These are phyloP conservation scores for Picea sitchensis DNA, from an alignment of 75 land plant genomes.

Conservation along the genomic window DNA sequence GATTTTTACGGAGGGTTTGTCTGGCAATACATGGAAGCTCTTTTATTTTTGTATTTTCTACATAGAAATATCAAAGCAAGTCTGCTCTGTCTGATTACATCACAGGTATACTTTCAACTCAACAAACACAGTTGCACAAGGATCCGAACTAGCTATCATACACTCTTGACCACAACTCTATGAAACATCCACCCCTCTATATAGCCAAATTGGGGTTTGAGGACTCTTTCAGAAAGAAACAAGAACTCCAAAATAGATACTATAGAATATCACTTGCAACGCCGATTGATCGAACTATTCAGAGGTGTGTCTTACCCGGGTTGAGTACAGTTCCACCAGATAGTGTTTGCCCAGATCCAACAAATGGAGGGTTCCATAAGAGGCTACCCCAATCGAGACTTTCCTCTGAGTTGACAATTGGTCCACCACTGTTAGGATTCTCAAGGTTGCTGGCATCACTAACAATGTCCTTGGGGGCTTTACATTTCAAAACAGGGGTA, in stretches of 20 bases:
- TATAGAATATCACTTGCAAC: not conserved
- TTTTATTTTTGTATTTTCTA: no score
- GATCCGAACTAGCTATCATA: slow-evolving; percentile 17
- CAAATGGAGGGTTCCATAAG: not conserved
- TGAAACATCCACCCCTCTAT: not conserved
- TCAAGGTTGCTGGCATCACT: not conserved
- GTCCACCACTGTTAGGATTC: not conserved
- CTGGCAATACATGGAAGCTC: no score
- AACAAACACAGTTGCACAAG: not conserved
- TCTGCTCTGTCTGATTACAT: no score
- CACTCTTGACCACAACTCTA: slow-evolving; percentile 12
- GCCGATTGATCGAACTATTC: not conserved
- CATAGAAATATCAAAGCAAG: no score
- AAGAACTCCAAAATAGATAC: not conserved
- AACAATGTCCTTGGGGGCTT: not conserved
- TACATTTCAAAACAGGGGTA: slow-evolving; percentile 6
- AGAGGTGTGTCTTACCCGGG: not conserved
- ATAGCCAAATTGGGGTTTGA: slow-evolving; percentile 3
- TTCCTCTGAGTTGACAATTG: not conserved
- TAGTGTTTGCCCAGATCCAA: not conserved
- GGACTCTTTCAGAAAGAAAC: not conserved
- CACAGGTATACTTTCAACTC: no score
- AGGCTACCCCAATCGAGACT: slow-evolving; percentile 3
- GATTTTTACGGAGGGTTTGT: no score
- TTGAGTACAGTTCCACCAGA: slow-evolving; percentile 1